Base-by-base conservation (phyloP, 345 rosid species). In the Eucalyptus cladocalyx region DNA sequence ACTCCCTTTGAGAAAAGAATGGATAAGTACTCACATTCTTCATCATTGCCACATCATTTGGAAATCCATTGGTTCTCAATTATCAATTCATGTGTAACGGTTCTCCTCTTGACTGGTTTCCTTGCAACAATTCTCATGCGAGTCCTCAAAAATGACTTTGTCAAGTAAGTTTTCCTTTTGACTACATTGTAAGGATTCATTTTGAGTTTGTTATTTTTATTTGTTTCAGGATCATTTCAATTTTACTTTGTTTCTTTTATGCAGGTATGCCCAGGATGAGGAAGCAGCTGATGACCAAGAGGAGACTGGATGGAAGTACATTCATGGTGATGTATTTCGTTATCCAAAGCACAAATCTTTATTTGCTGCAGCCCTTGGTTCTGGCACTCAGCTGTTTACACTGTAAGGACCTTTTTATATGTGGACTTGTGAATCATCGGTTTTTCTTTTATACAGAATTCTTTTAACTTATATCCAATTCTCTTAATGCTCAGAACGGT, bases 51-150 rank as follows among this genome's bases (percentile, higher is more conserved):
- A 1, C 99, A 95, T 93, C 98, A 97, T 87, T 93, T 97, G 95
- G 97, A 97, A 91, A 96, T 97, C 85, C 99, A 97, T 89, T 97
- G 99, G 99, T 97, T 97, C 93, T 96, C 97, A 2, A 97, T 97
- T 87, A 96, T 97, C 18, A 96, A 97, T 91, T 96, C 99, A 1
- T 97, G 99, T 80, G 99, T 97, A 86, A 97, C 99, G 7, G 99
- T 97, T 89, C 96, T 97, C 28, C 97, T 97, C 49, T 90, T 97
- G 94, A 97, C 98, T 58, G 99, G 99, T 48, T 97, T 97, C 91
- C 97, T 97, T 58, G 99, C 99, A 10, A 96, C 99, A 1, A 97
- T 97, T 92, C 95, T 97, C 90, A 95, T 97, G 98, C 95, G 98
- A 4, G 99, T 97, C 43, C 92, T 97, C 87, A 96, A 97, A 95